phyloP scores from a whole-genome alignment of 768 basidiomycete genomes.

The Trametes cinnabarina region DNA sequence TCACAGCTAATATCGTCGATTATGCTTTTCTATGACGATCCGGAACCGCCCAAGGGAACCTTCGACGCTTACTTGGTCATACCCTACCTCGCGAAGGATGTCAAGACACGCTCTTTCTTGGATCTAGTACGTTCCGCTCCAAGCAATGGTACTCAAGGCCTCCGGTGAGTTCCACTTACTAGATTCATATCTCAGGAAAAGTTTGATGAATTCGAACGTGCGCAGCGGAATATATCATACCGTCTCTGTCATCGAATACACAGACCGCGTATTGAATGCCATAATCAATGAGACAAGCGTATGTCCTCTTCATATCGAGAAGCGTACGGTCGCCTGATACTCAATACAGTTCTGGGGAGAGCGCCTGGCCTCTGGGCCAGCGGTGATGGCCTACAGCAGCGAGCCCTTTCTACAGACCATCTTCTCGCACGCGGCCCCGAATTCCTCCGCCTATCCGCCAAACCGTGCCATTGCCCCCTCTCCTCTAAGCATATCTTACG shows the following conservation, averaged over 20 bases:
- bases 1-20: conserved; percentile 22
- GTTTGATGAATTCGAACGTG: no score
- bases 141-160: conserved; percentile 32
- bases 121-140: conserved; percentile 41
- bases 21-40: conserved; percentile 59
- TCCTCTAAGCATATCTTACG: conserved; percentile 45
- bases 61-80: conserved; percentile 53
- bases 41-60: conserved; percentile 45
- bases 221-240: conserved; percentile 36
- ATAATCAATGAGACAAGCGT: conserved; percentile 45
- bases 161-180: conserved; percentile 22
- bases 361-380: conserved; percentile 35
- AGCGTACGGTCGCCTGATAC: no score
- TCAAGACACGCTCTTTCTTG: conserved; percentile 40
- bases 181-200: conserved; percentile 8
- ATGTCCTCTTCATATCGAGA: conserved; percentile 1
- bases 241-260: conserved; percentile 39
- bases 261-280: conserved; percentile 38
- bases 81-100: conserved; percentile 37
- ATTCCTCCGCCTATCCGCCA: conserved; percentile 47
- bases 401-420: conserved; percentile 49
- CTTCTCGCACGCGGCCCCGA: conserved; percentile 36
- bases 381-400: conserved; percentile 42
- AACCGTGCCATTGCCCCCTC: conserved; percentile 36
- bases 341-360: conserved; percentile 45